Conservation (phyloP, 371 early-diverging fungal genomes). For the Mucor ambiguus region DNA sequence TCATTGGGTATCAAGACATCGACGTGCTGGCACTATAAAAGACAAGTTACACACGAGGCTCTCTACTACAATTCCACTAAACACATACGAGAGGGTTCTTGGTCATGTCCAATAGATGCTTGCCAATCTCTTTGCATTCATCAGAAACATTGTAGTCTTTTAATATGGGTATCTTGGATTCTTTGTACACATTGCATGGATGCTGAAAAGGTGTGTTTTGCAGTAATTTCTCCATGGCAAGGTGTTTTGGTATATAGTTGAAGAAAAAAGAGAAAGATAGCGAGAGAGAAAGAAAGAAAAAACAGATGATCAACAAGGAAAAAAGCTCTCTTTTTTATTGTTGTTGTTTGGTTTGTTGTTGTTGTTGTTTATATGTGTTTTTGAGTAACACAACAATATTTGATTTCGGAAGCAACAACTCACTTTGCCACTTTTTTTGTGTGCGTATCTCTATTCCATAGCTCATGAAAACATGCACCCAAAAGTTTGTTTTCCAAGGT, state of each 20-base stretch:
- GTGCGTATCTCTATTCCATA: not conserved
- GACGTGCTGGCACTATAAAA: conserved; percentile 36
- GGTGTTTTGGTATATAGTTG: not conserved
- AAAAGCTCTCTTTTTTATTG: not conserved
- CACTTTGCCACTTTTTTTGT: conserved; percentile 5
- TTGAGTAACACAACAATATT: conserved; percentile 5
- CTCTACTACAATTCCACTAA: not conserved
- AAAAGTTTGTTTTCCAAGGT: conserved; percentile 3
- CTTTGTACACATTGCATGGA: conserved; percentile 28
- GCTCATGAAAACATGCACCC: not conserved
- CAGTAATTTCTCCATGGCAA: not conserved
- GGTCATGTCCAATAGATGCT: conserved; percentile 25
- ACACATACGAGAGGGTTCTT: conserved; percentile 27
- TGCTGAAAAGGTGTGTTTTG: conserved; percentile 22
- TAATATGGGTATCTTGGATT: conserved; percentile 26
- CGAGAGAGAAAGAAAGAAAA: conserved; percentile 4
- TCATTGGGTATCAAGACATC: conserved; percentile 26
- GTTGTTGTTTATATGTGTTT: not conserved
- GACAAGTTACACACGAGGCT: not conserved
- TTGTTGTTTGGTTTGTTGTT: not conserved
- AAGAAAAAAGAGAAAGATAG: not conserved
- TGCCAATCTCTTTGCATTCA: conserved; percentile 30
- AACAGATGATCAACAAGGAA: conserved; percentile 2
- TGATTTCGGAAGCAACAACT: conserved; percentile 12
- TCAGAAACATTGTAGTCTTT: conserved; percentile 26